These are phyloP conservation scores for Cladosporium sp. DNA, from an alignment of 2,329 filamentous ascomycete genomes.

Conservation along the genomic window DNA sequence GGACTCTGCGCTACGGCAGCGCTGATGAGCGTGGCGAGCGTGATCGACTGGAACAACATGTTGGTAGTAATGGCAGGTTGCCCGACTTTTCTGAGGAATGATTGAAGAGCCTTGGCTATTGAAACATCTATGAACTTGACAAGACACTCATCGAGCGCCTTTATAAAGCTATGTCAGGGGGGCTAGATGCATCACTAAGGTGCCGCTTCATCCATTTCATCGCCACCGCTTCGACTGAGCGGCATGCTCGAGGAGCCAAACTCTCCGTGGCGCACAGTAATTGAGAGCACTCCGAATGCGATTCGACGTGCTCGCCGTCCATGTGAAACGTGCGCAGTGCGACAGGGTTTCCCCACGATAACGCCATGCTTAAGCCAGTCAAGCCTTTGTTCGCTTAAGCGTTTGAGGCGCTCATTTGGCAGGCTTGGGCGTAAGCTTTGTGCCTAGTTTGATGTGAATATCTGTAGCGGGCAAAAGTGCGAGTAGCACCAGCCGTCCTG, in stretches of 20 bases:
- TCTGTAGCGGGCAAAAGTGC: neutral
- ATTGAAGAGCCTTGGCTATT: neutral
- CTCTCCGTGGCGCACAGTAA: neutral
- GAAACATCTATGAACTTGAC: neutral
- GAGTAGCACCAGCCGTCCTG: neutral
- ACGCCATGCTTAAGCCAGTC: neutral
- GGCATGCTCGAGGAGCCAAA: neutral
- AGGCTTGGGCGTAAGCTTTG: neutral
- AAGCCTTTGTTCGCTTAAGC: neutral
- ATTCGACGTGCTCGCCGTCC: neutral
- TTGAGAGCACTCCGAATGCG: neutral
- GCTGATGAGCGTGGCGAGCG: neutral
- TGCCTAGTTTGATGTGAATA: neutral
- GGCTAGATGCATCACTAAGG: neutral
- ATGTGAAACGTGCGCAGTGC: neutral
- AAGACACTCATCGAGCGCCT: neutral
- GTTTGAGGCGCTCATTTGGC: neutral
- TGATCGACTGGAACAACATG: neutral
- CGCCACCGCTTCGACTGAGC: neutral
- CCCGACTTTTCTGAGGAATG: neutral
- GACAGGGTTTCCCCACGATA: neutral
- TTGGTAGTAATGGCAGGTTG: neutral
- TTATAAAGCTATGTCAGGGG: neutral
- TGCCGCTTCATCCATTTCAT: neutral
- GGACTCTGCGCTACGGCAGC: slow-evolving; percentile 2